Evolutionary conservation across 306 rosid species (phyloP).

Genomic region (Casuarina cunninghamiana): DNA sequence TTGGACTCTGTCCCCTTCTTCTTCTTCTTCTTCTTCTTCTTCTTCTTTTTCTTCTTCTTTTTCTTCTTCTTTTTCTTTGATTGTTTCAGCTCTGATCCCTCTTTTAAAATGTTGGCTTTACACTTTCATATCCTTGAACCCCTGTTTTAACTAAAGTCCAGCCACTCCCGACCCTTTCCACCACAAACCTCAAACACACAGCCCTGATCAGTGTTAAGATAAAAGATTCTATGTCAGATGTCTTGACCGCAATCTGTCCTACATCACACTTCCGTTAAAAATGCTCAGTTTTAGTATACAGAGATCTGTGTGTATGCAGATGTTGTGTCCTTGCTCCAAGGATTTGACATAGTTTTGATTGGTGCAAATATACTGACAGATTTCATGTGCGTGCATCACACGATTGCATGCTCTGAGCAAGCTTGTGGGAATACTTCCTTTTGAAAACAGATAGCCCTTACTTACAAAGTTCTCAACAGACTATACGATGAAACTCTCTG

Average conservation of each 20-base stretch:
- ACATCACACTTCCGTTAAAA: background rate
- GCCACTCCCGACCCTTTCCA: background rate
- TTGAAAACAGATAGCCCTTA: background rate
- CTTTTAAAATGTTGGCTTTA: background rate
- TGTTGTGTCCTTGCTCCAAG: background rate
- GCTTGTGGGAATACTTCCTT: constrained; percentile 1
- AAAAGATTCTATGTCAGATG: background rate
- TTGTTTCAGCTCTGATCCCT: background rate
- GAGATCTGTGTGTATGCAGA: background rate
- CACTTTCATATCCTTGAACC: background rate
- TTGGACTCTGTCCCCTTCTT: background rate
- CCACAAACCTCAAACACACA: background rate
- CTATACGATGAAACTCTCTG: constrained; percentile 8
- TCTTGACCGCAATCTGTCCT: constrained; percentile 1
- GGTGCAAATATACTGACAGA: background rate
- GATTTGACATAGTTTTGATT: background rate
- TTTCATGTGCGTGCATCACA: background rate
- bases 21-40: background rate
- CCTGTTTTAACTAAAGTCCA: background rate
- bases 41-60: background rate
- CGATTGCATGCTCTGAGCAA: background rate
- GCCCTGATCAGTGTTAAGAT: background rate
- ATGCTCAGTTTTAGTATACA: background rate
- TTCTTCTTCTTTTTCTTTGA: background rate
- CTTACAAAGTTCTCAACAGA: background rate